Evolutionary conservation across 2,329 filamentous ascomycete species (phyloP), one percentile per base, ranked within the genome.

Genomic region (Hawksworthiomyces lignivorus): DNA sequence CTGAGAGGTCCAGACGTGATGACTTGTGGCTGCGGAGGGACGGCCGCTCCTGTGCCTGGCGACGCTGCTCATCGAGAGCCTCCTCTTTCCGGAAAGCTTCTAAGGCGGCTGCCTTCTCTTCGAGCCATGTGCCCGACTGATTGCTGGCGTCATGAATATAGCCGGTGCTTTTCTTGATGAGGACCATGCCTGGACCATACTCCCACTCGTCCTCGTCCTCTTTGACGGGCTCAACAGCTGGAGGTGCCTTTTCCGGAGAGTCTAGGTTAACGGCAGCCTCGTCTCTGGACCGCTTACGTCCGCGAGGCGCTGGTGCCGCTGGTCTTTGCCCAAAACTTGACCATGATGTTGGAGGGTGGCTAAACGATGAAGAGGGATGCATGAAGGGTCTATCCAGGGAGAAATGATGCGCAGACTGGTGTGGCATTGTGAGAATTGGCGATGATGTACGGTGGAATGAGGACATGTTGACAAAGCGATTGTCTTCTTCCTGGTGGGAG

Each of bases 231-330:
- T 65, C 54, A 50, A 52, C 60, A 49, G 39, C 61, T 49, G 46
- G 68, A 61, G 43, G 68, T 59, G 59, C 74, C 72, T 55, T 80
- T 63, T 56, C 60, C 3, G 61, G 61, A 5, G 78, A 70, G 51
- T 80, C 75, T 40, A 85, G 76, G 53, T 86, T 84, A 49, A 72
- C 65, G 20, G 72, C 70, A 43, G 84, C 82, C 60, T 89, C 84
- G 54, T 85, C 81, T 56, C 84, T 75, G 48, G 82, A 86, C 52
- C 84, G 80, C 65, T 89, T 89, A 57, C 82, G 80, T 51, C 84
- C 81, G 14, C 52, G 48, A 52, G 76, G 75, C 54, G 29, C 54
- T 51, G 35, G 45, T 52, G 37, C 18, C 9, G 31, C n/a, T 12
- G 28, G 26, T 39, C 42, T 39, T 14, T 55, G 49, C 19, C 54